Base-by-base conservation (phyloP, 257 asterid genomes). In the Solanum stenotomum region DNA sequence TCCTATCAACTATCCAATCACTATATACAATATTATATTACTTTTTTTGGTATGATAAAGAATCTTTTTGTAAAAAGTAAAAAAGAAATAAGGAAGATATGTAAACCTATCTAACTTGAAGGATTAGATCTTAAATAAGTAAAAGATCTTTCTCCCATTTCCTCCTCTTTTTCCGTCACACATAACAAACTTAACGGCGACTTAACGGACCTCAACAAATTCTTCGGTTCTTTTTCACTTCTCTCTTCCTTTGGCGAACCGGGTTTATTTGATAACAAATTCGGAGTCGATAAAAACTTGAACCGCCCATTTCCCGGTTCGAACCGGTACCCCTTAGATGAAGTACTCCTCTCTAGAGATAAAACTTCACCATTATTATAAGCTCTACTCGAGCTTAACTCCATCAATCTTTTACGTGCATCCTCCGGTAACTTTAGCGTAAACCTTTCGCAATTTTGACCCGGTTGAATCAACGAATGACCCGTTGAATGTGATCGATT, bases 371-470 rank as follows among this genome's bases (percentile, higher is more conserved):
- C 84, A 52, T 89, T 89, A 29, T 38, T 89, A 34, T 38, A 82
- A 15, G 84, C 76, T 84, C 91, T 76, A 18, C 75, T 87, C 74
- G 87, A 81, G 33, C 88, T 89, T 5, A 90, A 61, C 5, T 84
- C 87, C 23, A 88, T 29, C 87, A 92, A 84, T 13, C 87, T 31
- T 25, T 67, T 74, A 3, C 86, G 87, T n/a, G 88, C 89, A 20
- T 89, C 92, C 65, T 84, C 89, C 1, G 93, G 91, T 49, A 92
- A 65, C 38, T 90, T 90, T 74, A 92, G 76, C 1, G 92, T 92
- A 76, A 87, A 92, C 84, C 90, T 85, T 72, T 92, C 92, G 34
- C 29, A 83, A 63, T 90, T 76, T 10, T 86, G 87, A 22, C 87
- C 89, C 0, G 87, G 89, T 59, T 77, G 92, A 89, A 90, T 35